Percentiles rank a stretch among this genome's conserved stretches.
phyloP scores from a whole-genome alignment of 164 flowering plant species.

The Macadamia tetraphylla region DNA sequence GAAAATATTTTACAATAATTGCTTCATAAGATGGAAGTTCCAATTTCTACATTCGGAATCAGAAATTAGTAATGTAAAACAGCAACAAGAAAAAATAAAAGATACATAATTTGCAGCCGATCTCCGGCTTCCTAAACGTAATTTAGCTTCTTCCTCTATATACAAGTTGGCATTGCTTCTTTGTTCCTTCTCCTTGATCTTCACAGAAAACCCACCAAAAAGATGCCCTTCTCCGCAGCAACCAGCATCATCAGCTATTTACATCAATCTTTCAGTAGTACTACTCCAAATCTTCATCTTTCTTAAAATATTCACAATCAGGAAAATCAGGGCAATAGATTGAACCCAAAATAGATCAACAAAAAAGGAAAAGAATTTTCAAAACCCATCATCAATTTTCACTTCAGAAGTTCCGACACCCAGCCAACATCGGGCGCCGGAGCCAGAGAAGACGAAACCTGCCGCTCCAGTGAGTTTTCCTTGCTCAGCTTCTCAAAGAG shows the following conservation, averaged over 20 bases:
- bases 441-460: constrained; percentile 14
- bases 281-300: background rate
- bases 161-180: no score
- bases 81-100: background rate
- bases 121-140: no score
- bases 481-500: constrained; percentile 58
- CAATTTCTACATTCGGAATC: no score
- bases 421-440: constrained; percentile 62
- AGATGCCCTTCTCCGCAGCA: no score
- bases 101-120: no score
- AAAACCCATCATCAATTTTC: constrained; percentile 1
- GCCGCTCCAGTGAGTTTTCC: constrained; percentile 47
- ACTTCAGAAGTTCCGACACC: constrained; percentile 68
- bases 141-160: no score
- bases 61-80: background rate
- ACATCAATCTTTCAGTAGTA: background rate
- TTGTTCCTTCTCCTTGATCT: no score
- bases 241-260: no score
- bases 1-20: background rate
- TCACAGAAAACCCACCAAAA: no score
- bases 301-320: background rate
- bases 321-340: background rate
- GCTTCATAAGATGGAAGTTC: background rate
- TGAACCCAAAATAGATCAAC: background rate
- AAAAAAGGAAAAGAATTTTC: background rate